A percentile compares a stretch with the other conserved stretches of the same genome.
Conservation (phyloP, 129 eudicot genomes). For the Artemisia argyi region DNA sequence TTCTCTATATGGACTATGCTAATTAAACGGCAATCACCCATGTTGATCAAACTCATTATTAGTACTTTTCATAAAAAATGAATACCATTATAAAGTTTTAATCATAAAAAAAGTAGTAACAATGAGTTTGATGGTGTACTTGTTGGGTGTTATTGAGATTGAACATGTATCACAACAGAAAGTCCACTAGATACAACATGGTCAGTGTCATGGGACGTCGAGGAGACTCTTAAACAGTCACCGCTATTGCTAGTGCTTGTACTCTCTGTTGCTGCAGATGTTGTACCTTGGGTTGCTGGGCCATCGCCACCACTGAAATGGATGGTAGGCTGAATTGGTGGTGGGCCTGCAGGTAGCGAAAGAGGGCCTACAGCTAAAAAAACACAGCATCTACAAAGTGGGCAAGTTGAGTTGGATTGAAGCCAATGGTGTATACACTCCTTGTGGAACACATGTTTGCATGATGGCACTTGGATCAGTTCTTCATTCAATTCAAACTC, state of each 20-base stretch:
- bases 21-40: background rate
- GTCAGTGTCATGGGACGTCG: conserved; percentile 4
- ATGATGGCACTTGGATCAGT: conserved; percentile 48
- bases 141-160: conserved; percentile 7
- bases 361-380: conserved; percentile 26
- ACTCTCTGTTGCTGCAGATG: background rate
- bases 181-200: conserved; percentile 13
- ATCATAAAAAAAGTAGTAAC: background rate
- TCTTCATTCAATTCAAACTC: conserved; percentile 71
- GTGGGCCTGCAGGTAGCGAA: conserved; percentile 5
- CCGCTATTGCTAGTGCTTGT: background rate
- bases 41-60: background rate
- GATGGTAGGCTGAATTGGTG: conserved; percentile 13
- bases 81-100: background rate
- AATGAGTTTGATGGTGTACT: background rate
- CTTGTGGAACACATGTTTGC: conserved; percentile 70
- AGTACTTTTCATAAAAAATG: background rate
- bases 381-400: conserved; percentile 68
- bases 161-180: conserved; percentile 22
- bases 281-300: conserved; percentile 12
- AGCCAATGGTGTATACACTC: conserved; percentile 73
- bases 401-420: conserved; percentile 62
- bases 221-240: conserved; percentile 23
- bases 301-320: conserved; percentile 11
- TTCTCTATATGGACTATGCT: too few relatives aligned